Evolutionary conservation across 2,329 filamentous ascomycete species (phyloP), one percentile per base, ranked within the genome.

Genomic region (Ophiostoma australiae): DNA sequence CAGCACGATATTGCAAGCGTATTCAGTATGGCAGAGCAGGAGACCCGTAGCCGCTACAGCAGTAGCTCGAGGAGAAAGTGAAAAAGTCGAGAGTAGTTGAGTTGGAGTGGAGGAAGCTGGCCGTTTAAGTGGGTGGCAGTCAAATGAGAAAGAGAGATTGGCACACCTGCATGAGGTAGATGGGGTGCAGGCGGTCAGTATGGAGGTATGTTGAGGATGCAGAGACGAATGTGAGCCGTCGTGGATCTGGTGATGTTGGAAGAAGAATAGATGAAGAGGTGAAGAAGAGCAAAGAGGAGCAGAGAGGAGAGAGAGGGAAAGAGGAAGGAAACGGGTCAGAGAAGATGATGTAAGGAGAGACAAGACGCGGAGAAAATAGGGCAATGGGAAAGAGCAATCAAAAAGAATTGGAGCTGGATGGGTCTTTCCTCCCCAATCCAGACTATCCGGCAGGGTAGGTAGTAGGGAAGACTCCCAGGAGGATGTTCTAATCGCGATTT

Each of bases 131-230:
- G 69, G 63, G 55, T 41, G 70, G 52, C 31, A 39, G 39, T 55
- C 39, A 67, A 48, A 61, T 35, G 39, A 67, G 39, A 69, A 71
- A 44, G 67, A 67, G 44, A 71, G 68, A 58, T 58, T 71, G 67
- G 61, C 70, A 69, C 35, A 41, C 70, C 66, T 71, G 67, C 70
- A 69, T 71, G 55, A 67, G 63, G 67, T 39, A 8, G 37, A 52
- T 52, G 66, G 65, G 48, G 52, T 70, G 71, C 70, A 70, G 63
- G 72, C 71, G 71, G 72, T 71, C 33, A 39, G 63, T n/a, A 39
- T 33, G 31, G 39, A 66, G 61, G 61, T 17, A 65, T 33, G 61
- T 58, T 27, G 61, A 17, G 13, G 31, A 33, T 37, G 27, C 6
- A 13, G n/a, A 13, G n/a, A 8, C 23, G n/a, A 39, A 58, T 13